phyloP scores from a whole-genome alignment of 495 filamentous ascomycete species.

The Penicillium roqueforti region DNA sequence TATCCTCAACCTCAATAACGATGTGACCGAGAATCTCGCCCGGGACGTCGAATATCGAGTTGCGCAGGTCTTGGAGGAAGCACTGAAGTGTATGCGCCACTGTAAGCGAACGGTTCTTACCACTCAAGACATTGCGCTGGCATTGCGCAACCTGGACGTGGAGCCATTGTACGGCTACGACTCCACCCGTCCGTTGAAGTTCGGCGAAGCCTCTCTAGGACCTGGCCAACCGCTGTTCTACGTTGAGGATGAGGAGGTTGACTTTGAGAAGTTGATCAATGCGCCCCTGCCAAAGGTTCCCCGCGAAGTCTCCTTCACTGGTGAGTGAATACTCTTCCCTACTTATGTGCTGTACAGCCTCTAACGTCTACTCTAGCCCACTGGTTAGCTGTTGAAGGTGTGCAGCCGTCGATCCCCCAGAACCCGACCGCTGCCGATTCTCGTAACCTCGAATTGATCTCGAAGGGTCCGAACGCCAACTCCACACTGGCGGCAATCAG shows the following conservation, averaged over 20 bases:
- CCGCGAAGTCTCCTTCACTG: conserved; percentile 85
- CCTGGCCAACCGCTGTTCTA: conserved; percentile 96
- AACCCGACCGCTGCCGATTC: conserved; percentile 84
- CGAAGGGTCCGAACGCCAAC: conserved; percentile 84
- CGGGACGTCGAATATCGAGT: conserved; percentile 95
- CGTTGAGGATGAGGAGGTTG: conserved; percentile 96
- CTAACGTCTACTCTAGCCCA: conserved; percentile 58
- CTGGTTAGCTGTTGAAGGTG: conserved; percentile 94
- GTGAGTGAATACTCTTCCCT: conserved; percentile 41
- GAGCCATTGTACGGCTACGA: conserved; percentile 97
- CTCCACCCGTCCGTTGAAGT: conserved; percentile 75
- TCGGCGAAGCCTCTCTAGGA: conserved; percentile 89
- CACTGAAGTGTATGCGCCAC: conserved; percentile 91
- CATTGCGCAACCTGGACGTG: conserved; percentile 78
- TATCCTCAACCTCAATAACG: conserved; percentile 70
- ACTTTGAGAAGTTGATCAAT: conserved; percentile 98
- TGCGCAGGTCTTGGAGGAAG: conserved; percentile 85
- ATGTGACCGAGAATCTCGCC: conserved; percentile 76
- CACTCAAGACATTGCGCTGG: conserved; percentile 80
- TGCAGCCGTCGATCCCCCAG: conserved; percentile 91
- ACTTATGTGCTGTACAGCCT: neutral
- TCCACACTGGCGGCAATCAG: conserved; percentile 75
- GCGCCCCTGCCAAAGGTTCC: conserved; percentile 91
- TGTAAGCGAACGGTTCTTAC: conserved; percentile 75
- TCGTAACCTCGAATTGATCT: conserved; percentile 74